Base-by-base conservation (phyloP, 2,329 filamentous ascomycete genomes). In the Magnaporthales sp. region DNA sequence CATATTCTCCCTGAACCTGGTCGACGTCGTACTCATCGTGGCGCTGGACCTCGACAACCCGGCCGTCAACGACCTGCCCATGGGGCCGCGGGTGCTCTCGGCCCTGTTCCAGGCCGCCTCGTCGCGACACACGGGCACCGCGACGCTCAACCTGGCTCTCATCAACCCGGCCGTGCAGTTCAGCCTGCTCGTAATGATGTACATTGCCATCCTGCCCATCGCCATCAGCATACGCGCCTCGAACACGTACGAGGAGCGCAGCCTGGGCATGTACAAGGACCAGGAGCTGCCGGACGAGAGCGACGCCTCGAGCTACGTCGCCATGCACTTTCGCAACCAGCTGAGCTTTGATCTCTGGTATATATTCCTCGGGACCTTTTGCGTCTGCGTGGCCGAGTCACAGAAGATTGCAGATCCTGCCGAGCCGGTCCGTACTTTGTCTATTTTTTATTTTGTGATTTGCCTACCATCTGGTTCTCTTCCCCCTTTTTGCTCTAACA, bases 151-250 rank as follows among this genome's bases (percentile, higher is more conserved):
- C 22, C 78, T 86, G 13, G 73, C 82, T 3, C 73, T 72, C 0
- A 77, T 87, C 2, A 84, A 81, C 51, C 83, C 86, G 5, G 81
- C 79, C 2, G 80, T 87, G 0, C 86, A 86, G 67, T 80, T 88
- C 46, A 80, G 85, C 38, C 83, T 87, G 11, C 9, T 88, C 0
- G 80, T 86, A 61, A 88, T 89, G 86, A 89, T 89, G 86, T 89
- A 88, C 74, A 87, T 89, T 62, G 82, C 83, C 5, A 81, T 84
- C 4, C 87, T 86, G 67, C 86, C 86, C 0, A 83, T 88, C 32
- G 85, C 84, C 15, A 86, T 89, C 65, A 85, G 80, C 22, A 86
- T 89, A 75, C 82, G 86, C 60, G 82, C 84, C 66, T 83, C 81
- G 32, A 88, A 86, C 68, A 83, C 85, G 4, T 88, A 88, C 73